A percentile compares a stretch with the other conserved stretches of the same genome.
phyloP scores from a whole-genome alignment of 2,329 filamentous ascomycete genomes.

The Shiraia sp. region DNA sequence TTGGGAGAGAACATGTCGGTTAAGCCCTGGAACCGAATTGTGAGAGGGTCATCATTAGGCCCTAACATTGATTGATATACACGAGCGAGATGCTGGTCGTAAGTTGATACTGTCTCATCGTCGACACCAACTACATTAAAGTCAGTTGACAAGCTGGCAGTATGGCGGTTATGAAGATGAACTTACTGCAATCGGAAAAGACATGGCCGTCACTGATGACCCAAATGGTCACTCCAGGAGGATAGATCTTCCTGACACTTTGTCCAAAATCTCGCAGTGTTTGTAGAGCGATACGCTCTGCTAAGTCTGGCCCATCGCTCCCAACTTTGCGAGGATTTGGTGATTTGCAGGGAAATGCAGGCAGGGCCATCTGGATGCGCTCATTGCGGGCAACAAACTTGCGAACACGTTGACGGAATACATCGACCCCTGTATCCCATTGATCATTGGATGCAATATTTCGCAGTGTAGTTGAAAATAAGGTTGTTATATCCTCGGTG shows the following conservation, averaged over 20 bases:
- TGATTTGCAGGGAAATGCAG: slow-evolving; percentile 65
- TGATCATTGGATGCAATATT: slow-evolving; percentile 15
- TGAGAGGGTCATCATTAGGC: slow-evolving; percentile 3
- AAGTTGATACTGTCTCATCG: slow-evolving; percentile 44
- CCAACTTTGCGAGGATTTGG: slow-evolving; percentile 60
- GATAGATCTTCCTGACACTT: slow-evolving; percentile 41
- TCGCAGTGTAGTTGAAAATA: slow-evolving; percentile 12
- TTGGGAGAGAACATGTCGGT: slow-evolving; percentile 13
- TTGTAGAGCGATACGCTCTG: slow-evolving; percentile 44
- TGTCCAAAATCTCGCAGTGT: slow-evolving; percentile 43
- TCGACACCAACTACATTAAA: slow-evolving; percentile 44
- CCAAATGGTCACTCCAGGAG: slow-evolving; percentile 42
- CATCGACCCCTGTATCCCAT: slow-evolving; percentile 11
- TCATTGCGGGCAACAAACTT: slow-evolving; percentile 11
- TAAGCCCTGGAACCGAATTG: slow-evolving; percentile 13
- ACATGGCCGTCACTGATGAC: slow-evolving; percentile 48
- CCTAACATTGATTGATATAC: slow-evolving; percentile 19
- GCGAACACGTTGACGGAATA: slow-evolving; percentile 12
- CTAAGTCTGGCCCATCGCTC: slow-evolving; percentile 46
- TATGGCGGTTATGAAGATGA: too few species aligned
- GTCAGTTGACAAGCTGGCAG: too few species aligned
- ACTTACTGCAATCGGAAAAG: slow-evolving; percentile 41
- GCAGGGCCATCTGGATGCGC: slow-evolving; percentile 41
- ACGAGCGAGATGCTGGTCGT: slow-evolving; percentile 37
- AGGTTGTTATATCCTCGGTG: background rate